phyloP scores from a whole-genome alignment of 2,329 filamentous ascomycete genomes.

The Cladobotryum protrusum region DNA sequence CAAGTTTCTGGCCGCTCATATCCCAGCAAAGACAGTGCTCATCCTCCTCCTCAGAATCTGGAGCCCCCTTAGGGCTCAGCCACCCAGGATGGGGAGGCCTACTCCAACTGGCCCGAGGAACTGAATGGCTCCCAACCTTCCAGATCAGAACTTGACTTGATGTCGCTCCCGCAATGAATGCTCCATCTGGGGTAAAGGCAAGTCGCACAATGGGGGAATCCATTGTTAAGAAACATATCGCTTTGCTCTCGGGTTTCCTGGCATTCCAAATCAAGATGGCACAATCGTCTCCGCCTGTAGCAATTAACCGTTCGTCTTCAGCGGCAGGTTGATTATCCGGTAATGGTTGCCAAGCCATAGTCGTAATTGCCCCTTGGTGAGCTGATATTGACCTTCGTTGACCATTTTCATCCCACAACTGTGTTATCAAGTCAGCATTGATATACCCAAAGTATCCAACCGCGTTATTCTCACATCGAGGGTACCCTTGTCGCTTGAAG shows the following conservation, averaged over 20 bases:
- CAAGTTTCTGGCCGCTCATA: slow-evolving; percentile 53
- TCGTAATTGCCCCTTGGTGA: slow-evolving; percentile 52
- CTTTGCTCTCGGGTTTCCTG: slow-evolving; percentile 46
- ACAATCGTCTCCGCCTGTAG: slow-evolving; percentile 57
- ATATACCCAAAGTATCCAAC: neutral
- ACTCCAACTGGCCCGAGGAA: slow-evolving; percentile 56
- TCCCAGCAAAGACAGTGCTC: slow-evolving; percentile 59
- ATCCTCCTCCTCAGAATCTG: slow-evolving; percentile 52
- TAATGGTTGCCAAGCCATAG: slow-evolving; percentile 55
- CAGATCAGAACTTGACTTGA: slow-evolving; percentile 55
- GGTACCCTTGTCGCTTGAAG: slow-evolving; percentile 52
- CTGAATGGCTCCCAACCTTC: slow-evolving; percentile 54
- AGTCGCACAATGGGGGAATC: slow-evolving; percentile 51
- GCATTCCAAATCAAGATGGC: slow-evolving; percentile 59
- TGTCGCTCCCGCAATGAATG: slow-evolving; percentile 57
- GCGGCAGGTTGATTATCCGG: slow-evolving; percentile 26
- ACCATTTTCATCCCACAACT: slow-evolving; percentile 52
- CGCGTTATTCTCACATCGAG: slow-evolving; percentile 47
- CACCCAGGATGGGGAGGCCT: slow-evolving; percentile 49
- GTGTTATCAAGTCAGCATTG: slow-evolving; percentile 9
- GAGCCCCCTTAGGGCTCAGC: slow-evolving; percentile 49
- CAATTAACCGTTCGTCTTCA: slow-evolving; percentile 51
- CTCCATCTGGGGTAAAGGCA: slow-evolving; percentile 57
- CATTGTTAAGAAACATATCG: slow-evolving; percentile 57
- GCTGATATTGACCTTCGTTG: slow-evolving; percentile 51